Base-by-base conservation (phyloP, 805 yeast species). In the Saccharomycopsis amapae region DNA sequence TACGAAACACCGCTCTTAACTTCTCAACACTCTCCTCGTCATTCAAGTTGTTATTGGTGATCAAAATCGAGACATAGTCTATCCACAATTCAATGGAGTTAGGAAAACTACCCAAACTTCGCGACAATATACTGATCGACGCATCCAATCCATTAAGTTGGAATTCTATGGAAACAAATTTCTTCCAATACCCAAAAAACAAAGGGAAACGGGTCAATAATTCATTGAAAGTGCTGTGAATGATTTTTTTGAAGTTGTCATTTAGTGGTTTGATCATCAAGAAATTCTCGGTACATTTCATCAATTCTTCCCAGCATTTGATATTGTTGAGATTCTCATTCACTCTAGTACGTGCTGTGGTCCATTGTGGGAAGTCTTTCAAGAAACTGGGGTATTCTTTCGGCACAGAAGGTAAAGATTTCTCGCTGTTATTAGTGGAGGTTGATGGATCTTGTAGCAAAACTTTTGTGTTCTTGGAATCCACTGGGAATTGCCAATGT, bases 61-160 rank as follows among this genome's bases (percentile, higher is more conserved):
- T 58, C 18, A 78, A 58, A 1, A 82, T 77, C 30, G 70, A 70
- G 42, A 82, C 54, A 57, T 79, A 82, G 53, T 82, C 88, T 1
- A 68, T 55, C 90, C 90, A 83, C 1, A 84, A 62, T 12, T 77
- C 83, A n/a, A 81, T 52, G 4, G 83, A 77, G 30, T 66, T 63
- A 1, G 85, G 85, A 51, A 73, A 77, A 0, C 65, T 62, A 5
- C 63, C 65, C 4, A 79, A 69, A 28, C 62, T 56, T 43, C 65
- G 63, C 0, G 58, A 55, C 37, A 81, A 55, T 0, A 74, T 62
- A 2, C 59, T 58, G 2, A 79, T 62, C 2, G 85, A 77, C 1
- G 67, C 66, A 2, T 69, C 66, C 1, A 73, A 57, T 0, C 87
- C 88, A 52, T 69, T 68, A 33, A 79, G 48, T 51, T 79, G 77